Evolutionary conservation across 306 rosid species (phyloP).

Genomic region (Delonix regia): DNA sequence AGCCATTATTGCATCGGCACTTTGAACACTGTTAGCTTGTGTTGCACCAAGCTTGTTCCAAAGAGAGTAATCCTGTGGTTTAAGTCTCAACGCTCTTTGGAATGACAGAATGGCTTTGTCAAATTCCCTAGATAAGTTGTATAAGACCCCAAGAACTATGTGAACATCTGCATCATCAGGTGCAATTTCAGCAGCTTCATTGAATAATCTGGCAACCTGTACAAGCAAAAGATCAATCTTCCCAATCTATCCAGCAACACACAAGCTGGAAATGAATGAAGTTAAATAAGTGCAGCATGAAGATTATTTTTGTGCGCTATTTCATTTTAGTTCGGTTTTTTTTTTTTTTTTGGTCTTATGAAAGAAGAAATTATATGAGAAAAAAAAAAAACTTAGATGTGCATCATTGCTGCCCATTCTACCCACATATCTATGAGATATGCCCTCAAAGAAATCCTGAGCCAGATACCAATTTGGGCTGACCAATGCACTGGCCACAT

Average conservation of each 20-base stretch:
- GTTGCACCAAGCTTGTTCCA: slow-evolving; percentile 99
- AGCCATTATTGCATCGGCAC: slow-evolving; percentile 97
- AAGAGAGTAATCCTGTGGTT: slow-evolving; percentile 94
- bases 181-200: slow-evolving; percentile 89
- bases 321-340: background rate
- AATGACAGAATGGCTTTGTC: slow-evolving; percentile 89
- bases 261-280: background rate
- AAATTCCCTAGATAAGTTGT: slow-evolving; percentile 88
- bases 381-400: too few relatives aligned
- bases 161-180: slow-evolving; percentile 97
- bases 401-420: background rate
- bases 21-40: slow-evolving; percentile 97
- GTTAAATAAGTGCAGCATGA: background rate
- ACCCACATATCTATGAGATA: background rate
- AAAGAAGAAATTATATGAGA: background rate
- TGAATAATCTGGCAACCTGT: slow-evolving; percentile 83
- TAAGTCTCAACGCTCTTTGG: slow-evolving; percentile 83
- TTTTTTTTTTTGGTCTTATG: too few relatives aligned
- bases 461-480: background rate
- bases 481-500: too few relatives aligned
- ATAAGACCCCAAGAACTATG: slow-evolving; percentile 93
- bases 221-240: slow-evolving; percentile 30
- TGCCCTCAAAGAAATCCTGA: background rate
- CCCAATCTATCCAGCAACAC: slow-evolving; percentile 2
- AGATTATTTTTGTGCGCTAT: background rate